Base-by-base conservation (phyloP, 2,329 filamentous ascomycete genomes). In the Curvularia lunata region DNA sequence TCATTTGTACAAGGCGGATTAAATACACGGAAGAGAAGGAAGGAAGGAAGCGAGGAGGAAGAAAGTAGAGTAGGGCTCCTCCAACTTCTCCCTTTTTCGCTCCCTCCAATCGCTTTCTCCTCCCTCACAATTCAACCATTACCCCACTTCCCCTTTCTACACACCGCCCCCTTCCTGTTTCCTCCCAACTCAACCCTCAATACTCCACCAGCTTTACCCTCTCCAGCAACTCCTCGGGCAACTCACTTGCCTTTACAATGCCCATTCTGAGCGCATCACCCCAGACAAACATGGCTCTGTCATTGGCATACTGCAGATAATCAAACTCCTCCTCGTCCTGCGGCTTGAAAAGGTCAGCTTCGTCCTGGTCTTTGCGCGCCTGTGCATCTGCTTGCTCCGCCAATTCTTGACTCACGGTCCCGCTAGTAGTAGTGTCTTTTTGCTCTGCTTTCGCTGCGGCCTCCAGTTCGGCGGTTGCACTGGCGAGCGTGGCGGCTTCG, bases 261-360 rank as follows among this genome's bases (percentile, higher is more conserved):
- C 92, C 92, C 77, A 96, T 77, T 54, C 84, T 80, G 54, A 98
- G 80, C 51, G 92, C 88, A 79, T 99, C 95, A 1, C 92, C 93
- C 91, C 94, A 96, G 79, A 99, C 95, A 78, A 97, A 95, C 79
- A 95, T 83, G 0, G 92, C 93, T 13, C 95, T 84, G 64, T 97
- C 91, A 77, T 97, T 91, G 7, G 95, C 88, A 78, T 98, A 99
- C 10, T 85, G 86, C 23, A 99, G 82, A 75, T 98, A 99, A 77
- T 99, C 93, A 72, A 98, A 99, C 70, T 91, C 91, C 32, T 85
- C 86, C 27, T 84, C 85, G 19, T 84, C 83, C 48, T 84, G 82
- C 4, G 80, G 81, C 13, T 80, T 80, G 46, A 83, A 83, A 56
- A 68, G 62, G 51, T 73, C 70, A 58, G 73, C 66, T 45, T 68